Percentiles rank a stretch among this genome's conserved stretches.
Conservation (phyloP, 208 protist genomes). For the Trypanosoma caninum region DNA sequence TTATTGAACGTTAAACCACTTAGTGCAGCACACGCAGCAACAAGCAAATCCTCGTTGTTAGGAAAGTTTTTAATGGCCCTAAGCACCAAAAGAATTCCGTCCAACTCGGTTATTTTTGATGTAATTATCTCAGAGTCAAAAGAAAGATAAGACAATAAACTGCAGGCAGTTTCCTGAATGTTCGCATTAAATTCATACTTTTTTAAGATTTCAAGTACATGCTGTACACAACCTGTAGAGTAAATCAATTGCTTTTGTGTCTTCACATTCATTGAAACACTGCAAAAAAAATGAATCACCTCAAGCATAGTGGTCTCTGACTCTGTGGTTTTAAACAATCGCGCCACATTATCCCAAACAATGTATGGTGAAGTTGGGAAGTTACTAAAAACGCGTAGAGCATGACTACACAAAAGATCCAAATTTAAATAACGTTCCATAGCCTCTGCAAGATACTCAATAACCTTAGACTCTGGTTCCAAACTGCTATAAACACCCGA, state of each 20-base stretch:
- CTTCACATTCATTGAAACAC: constrained; percentile 84
- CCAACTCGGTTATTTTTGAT: constrained; percentile 63
- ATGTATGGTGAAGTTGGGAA: constrained; percentile 72
- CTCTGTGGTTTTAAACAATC: constrained; percentile 54
- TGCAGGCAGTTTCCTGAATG: constrained; percentile 82
- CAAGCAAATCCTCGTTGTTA: constrained; percentile 76
- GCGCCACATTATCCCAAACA: constrained; percentile 66
- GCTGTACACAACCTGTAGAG: constrained; percentile 68
- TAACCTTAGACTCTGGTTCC: constrained; percentile 51
- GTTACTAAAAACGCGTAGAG: constrained; percentile 80
- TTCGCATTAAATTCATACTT: constrained; percentile 47
- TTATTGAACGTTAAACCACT: constrained; percentile 90
- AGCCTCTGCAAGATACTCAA: constrained; percentile 65
- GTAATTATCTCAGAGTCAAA: constrained; percentile 91
- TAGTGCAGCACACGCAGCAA: constrained; percentile 78
- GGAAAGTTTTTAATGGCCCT: constrained; percentile 81
- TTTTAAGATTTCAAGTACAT: constrained; percentile 74
- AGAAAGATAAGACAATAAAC: constrained; percentile 87
- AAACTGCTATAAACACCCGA: constrained; percentile 45
- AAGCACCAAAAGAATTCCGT: constrained; percentile 71
- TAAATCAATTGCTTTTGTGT: constrained; percentile 78
- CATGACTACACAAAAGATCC: constrained; percentile 65
- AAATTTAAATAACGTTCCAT: constrained; percentile 58
- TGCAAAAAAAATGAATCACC: constrained; percentile 75
- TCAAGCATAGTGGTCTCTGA: constrained; percentile 67